Evolutionary conservation across 106 monocot genomes (phyloP).

Genomic region (Triglochin maritima): DNA sequence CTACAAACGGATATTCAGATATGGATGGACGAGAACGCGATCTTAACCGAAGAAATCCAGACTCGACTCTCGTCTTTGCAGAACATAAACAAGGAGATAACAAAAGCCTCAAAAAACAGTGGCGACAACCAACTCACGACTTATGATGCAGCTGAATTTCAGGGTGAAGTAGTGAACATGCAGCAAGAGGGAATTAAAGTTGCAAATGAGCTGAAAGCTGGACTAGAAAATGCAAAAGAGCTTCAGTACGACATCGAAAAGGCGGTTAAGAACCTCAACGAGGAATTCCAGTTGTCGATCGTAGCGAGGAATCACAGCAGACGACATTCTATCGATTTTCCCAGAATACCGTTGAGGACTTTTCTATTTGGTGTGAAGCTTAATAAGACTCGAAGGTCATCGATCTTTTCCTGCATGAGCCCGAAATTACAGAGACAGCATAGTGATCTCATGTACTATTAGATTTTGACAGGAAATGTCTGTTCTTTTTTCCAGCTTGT

Average conservation of each 20-base stretch:
- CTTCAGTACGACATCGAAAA: slow-evolving; percentile 46
- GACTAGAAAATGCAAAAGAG: slow-evolving; percentile 39
- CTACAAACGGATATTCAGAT: slow-evolving; percentile 52
- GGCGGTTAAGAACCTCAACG: slow-evolving; percentile 27
- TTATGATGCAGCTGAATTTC: slow-evolving; percentile 64
- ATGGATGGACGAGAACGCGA: slow-evolving; percentile 66
- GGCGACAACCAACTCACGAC: slow-evolving; percentile 36
- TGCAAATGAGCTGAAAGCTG: slow-evolving; percentile 43
- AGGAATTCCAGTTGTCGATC: slow-evolving; percentile 27
- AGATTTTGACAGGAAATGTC: not conserved
- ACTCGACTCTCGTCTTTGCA: slow-evolving; percentile 39
- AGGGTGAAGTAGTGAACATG: slow-evolving; percentile 77
- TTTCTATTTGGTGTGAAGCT: slow-evolving; percentile 64
- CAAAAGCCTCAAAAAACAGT: slow-evolving; percentile 21
- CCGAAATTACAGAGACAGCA: slow-evolving; percentile 65
- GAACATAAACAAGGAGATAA: slow-evolving; percentile 58
- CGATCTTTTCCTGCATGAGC: slow-evolving; percentile 57
- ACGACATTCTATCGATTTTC: slow-evolving; percentile 17
- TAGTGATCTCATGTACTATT: slow-evolving; percentile 18
- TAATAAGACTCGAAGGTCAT: slow-evolving; percentile 51
- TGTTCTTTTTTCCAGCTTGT: not conserved
- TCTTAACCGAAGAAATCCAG: slow-evolving; percentile 47
- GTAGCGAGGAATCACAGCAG: slow-evolving; percentile 8
- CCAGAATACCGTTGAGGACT: slow-evolving; percentile 42
- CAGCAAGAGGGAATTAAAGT: slow-evolving; percentile 81